Percentiles rank a stretch among this genome's conserved stretches.
Conservation (phyloP, 2,329 filamentous ascomycete genomes). For the Thelonectria blattea region DNA sequence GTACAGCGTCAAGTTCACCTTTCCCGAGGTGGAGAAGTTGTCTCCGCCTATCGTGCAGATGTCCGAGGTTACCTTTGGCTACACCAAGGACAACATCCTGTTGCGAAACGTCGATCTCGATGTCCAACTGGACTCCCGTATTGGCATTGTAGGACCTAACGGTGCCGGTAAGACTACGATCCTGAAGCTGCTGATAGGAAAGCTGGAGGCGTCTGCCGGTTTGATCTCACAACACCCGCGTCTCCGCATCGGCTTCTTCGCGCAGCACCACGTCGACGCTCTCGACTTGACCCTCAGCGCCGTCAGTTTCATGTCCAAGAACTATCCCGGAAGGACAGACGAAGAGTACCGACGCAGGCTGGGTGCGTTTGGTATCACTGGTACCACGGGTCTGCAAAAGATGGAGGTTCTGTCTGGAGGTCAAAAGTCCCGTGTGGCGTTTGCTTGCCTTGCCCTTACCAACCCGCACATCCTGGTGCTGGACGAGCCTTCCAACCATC, state of each 20-base stretch:
- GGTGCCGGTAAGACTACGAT: constrained; percentile 98
- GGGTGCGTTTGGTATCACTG: constrained; percentile 87
- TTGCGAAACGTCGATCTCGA: constrained; percentile 90
- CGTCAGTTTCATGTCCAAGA: constrained; percentile 95
- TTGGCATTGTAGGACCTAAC: constrained; percentile 99
- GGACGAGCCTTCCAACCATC: constrained; percentile 97
- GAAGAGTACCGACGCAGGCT: constrained; percentile 97
- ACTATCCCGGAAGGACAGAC: constrained; percentile 87
- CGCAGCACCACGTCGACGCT: constrained; percentile 97
- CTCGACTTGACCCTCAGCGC: constrained; percentile 88
- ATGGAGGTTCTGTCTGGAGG: constrained; percentile 94
- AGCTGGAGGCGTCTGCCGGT: constrained; percentile 76
- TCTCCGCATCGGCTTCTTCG: constrained; percentile 93
- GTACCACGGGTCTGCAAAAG: constrained; percentile 95
- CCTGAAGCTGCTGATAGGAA: constrained; percentile 94
- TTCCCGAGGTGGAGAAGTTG: constrained; percentile 96
- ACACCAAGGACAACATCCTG: constrained; percentile 78
- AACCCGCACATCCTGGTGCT: constrained; percentile 98
- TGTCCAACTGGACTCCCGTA: constrained; percentile 96
- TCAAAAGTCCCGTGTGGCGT: constrained; percentile 97
- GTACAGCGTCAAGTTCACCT: constrained; percentile 96
- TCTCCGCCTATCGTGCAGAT: constrained; percentile 98
- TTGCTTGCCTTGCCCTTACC: constrained; percentile 90
- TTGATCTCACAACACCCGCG: constrained; percentile 88
- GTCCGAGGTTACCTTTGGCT: constrained; percentile 90